Evolutionary conservation across 1,139 yeast genomes (phyloP), one percentile per base, ranked within the genome.

Genomic region (Kodamaea ohmeri): DNA sequence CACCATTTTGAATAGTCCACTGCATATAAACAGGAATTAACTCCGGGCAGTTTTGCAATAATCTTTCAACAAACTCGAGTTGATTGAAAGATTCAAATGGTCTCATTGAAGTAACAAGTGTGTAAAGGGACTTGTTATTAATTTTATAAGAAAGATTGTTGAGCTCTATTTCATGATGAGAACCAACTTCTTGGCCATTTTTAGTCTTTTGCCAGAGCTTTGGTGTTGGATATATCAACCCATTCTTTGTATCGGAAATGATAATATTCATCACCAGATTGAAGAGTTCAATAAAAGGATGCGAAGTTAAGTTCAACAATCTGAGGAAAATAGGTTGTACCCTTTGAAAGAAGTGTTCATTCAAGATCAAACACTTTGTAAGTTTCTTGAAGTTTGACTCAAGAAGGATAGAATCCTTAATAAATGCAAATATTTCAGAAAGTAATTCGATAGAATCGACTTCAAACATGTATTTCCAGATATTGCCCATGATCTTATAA

Each of bases 21-120:
- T 76, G 68, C 56, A 79, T 70, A 47, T 84, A 90, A 1, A 90
- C 86, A 1, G 89, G 78, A 1, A 87, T 71, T 25, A 92, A 67
- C 52, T 89, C 97, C 1, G 87, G 83, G 34, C 78, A 70, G 24
- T 65, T 53, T 2, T 60, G 45, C 32, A 90, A 61, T 13, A 84
- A 71, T n/a, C 63, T 56, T 7, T 78, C 53, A 1, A 74, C 74
- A 19, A 84, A 67, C 25, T 73, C 72, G 41, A 82, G 65, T 49
- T 88, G 95, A 24, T 63, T 48, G 13, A 71, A 71, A 45, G 84
- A 82, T 46, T 85, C 90, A 87, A 92, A 83, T 0, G 97, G 95
- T 52, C 85, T 87, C 47, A 90, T 66, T 18, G 72, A 65, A 7
- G 80, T 78, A 17, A 88, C 55, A 6, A 88, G 60, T 2, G 81